These are phyloP conservation scores for Exophiala viscosa DNA, from an alignment of 2,329 filamentous ascomycete species.

Conservation along the genomic window DNA sequence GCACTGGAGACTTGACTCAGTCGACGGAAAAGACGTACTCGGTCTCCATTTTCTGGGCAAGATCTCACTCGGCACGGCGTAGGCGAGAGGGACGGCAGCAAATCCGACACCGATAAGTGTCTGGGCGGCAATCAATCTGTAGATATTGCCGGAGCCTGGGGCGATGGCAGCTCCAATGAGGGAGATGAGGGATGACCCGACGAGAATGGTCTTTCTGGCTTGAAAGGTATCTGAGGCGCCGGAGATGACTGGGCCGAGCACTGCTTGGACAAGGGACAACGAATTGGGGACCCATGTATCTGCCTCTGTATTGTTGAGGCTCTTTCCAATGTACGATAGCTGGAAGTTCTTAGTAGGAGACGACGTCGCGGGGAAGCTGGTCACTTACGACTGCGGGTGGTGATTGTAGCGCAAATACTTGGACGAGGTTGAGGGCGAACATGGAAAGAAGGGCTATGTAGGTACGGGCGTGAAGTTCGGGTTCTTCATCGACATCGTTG, in stretches of 20 bases:
- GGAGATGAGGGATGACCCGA: constrained; percentile 16
- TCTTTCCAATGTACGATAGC: constrained; percentile 19
- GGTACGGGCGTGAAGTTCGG: constrained; percentile 23
- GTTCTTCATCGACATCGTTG: constrained; percentile 21
- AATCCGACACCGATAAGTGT: constrained; percentile 24
- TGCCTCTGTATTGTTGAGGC: constrained; percentile 15
- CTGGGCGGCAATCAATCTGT: constrained; percentile 23
- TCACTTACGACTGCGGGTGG: constrained; percentile 25
- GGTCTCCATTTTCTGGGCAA: constrained; percentile 24
- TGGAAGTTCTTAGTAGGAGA: neutral
- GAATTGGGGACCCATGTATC: constrained; percentile 25
- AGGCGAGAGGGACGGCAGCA: constrained; percentile 22
- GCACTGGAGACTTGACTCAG: neutral
- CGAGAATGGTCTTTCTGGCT: constrained; percentile 22
- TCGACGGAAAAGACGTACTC: constrained; percentile 14
- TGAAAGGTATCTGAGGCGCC: constrained; percentile 24
- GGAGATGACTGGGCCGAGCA: constrained; percentile 23
- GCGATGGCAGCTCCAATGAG: constrained; percentile 23
- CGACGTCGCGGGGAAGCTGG: neutral
- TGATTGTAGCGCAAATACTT: constrained; percentile 21
- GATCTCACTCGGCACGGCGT: constrained; percentile 24
- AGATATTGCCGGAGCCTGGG: constrained; percentile 19
- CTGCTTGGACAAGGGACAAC: constrained; percentile 25
- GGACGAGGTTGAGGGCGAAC: constrained; percentile 22
- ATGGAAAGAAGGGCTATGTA: constrained; percentile 23